Evolutionary conservation across 164 flowering plant genomes (phyloP).

Genomic region (Kalanchoe fedtschenkoi): DNA sequence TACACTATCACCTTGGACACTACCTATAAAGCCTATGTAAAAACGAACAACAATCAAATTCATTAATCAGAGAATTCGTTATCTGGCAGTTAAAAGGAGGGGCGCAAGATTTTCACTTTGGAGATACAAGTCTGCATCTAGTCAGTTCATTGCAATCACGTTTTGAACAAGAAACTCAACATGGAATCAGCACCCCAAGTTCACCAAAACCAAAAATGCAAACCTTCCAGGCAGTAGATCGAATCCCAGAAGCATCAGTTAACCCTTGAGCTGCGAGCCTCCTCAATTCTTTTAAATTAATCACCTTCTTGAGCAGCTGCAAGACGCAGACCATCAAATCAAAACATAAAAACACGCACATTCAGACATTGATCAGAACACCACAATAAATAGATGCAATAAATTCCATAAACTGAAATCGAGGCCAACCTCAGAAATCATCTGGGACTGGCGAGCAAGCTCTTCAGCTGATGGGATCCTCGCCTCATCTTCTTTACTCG

Average conservation of each 20-base stretch:
- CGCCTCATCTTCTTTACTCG: slow-evolving; percentile 13
- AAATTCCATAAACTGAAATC: not conserved
- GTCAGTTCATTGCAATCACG: no score
- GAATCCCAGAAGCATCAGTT: slow-evolving; percentile 78
- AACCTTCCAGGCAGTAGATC: slow-evolving; percentile 94
- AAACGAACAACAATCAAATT: not conserved
- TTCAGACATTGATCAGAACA: not conserved
- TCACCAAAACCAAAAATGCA: not conserved
- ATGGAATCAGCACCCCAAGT: no score
- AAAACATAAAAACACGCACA: not conserved
- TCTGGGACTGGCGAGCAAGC: slow-evolving; percentile 49
- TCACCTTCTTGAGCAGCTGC: slow-evolving; percentile 67
- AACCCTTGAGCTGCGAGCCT: slow-evolving; percentile 72
- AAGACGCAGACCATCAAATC: not conserved
- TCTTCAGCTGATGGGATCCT: slow-evolving; percentile 41
- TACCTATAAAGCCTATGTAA: not conserved
- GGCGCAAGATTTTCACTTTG: not conserved
- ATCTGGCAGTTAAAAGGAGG: not conserved
- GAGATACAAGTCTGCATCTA: no score
- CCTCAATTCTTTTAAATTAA: slow-evolving; percentile 60
- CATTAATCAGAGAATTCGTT: not conserved
- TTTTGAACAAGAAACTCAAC: no score
- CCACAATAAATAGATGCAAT: slow-evolving; percentile 15
- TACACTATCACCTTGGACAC: not conserved
- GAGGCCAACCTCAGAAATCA: slow-evolving; percentile 55